Percentiles rank a stretch among this genome's conserved stretches.
phyloP scores from a whole-genome alignment of 1,284 basidiomycete species.

The Bjerkandera adusta region DNA sequence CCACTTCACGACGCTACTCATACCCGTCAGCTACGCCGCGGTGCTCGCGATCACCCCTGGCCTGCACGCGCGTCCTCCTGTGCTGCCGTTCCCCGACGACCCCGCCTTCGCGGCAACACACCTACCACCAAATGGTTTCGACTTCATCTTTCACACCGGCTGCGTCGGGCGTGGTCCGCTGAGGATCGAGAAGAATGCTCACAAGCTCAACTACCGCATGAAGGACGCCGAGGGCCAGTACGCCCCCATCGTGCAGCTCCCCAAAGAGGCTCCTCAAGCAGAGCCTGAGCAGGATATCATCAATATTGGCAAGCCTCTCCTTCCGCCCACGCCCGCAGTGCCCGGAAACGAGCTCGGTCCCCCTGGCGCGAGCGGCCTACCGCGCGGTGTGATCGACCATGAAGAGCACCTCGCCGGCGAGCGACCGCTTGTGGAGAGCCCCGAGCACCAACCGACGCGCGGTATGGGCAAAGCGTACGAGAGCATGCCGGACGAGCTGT shows the following conservation, averaged over 20 bases:
- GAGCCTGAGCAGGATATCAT: slow-evolving; percentile 12
- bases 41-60: slow-evolving; percentile 57
- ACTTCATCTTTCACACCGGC: slow-evolving; percentile 73
- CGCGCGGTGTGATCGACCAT: slow-evolving; percentile 19
- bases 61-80: slow-evolving; percentile 60
- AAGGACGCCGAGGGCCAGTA: slow-evolving; percentile 61
- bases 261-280: slow-evolving; percentile 28
- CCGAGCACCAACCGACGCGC: slow-evolving; percentile 37
- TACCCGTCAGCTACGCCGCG: slow-evolving; percentile 63
- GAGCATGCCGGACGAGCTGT: slow-evolving; percentile 41
- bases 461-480: slow-evolving; percentile 54
- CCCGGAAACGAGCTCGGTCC: slow-evolving; percentile 10
- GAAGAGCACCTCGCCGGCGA: slow-evolving; percentile 23
- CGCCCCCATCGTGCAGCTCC: slow-evolving; percentile 47
- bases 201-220: slow-evolving; percentile 70
- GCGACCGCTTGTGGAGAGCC: slow-evolving; percentile 10
- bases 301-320: slow-evolving; percentile 14
- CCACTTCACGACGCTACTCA: slow-evolving; percentile 58
- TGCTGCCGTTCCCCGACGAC: slow-evolving; percentile 41
- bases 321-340: slow-evolving; percentile 12
- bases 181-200: slow-evolving; percentile 63
- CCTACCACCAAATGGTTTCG: slow-evolving; percentile 61
- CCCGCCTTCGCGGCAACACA: slow-evolving; percentile 32
- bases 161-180: slow-evolving; percentile 64
- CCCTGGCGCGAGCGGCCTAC: slow-evolving; percentile 12